phyloP scores from a whole-genome alignment of 2,329 filamentous ascomycete species.

The Aspergillus quadricinctus region DNA sequence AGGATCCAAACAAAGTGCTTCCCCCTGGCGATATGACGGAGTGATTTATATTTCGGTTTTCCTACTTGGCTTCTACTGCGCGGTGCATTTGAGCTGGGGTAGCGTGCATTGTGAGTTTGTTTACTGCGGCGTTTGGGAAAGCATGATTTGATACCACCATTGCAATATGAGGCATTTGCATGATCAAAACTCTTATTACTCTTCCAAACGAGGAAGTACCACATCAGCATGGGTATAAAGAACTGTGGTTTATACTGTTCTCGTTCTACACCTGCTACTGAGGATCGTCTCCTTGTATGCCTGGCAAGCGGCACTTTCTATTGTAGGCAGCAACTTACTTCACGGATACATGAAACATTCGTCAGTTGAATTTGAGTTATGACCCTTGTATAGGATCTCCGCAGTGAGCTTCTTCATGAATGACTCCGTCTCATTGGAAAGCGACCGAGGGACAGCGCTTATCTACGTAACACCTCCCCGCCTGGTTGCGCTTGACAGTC shows the following conservation, averaged over 20 bases:
- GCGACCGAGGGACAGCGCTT: not conserved
- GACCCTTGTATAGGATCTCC: not conserved
- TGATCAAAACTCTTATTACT: not conserved
- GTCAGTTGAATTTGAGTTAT: not conserved
- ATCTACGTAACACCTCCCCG: not conserved
- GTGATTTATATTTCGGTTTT: conserved; percentile 13
- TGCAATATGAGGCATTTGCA: not conserved
- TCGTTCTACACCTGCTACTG: not conserved
- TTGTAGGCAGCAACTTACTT: not conserved
- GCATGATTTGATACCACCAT: conserved; percentile 13
- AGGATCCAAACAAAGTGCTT: conserved; percentile 52
- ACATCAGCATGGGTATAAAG: not conserved
- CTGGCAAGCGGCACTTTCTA: not conserved
- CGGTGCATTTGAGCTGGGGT: conserved; percentile 15
- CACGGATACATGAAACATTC: no score
- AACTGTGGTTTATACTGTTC: not conserved
- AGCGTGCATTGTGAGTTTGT: not conserved
- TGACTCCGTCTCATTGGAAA: not conserved
- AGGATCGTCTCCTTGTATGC: no score
- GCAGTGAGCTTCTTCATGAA: not conserved
- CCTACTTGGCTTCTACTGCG: conserved; percentile 16
- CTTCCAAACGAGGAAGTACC: not conserved
- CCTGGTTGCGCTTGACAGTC: not conserved
- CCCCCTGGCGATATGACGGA: conserved; percentile 27
- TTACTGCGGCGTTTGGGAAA: conserved; percentile 18